A percentile compares a stretch with the other conserved stretches of the same genome.
Evolutionary conservation across 169 alveolate species (phyloP).

Genomic region (Eimeria mitis): DNA sequence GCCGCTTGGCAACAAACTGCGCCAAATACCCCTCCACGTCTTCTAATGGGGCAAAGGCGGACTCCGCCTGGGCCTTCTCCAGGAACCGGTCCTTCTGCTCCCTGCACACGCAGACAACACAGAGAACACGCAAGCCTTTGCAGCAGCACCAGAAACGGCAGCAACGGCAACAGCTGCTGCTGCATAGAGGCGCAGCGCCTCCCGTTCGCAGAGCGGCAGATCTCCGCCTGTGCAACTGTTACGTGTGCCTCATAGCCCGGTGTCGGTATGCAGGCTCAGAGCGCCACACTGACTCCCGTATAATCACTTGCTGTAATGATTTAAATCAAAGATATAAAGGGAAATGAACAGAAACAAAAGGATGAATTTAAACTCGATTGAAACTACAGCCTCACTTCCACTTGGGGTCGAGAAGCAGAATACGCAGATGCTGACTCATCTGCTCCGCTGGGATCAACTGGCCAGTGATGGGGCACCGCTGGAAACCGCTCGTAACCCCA

Average conservation of each 20-base stretch:
- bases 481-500: slow-evolving; percentile 86
- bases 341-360: no score
- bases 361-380: no score
- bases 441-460: slow-evolving; percentile 95
- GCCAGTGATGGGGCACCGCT: slow-evolving; percentile 98
- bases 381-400: slow-evolving; percentile 98
- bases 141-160: not conserved
- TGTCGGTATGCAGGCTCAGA: no score
- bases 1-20: slow-evolving; percentile 93
- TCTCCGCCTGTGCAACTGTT: not conserved
- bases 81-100: slow-evolving; percentile 91
- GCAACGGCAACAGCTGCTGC: not conserved
- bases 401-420: slow-evolving; percentile 97
- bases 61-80: slow-evolving; percentile 93
- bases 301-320: no score
- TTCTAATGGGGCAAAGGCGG: slow-evolving; percentile 92
- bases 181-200: not conserved
- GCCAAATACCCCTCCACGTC: slow-evolving; percentile 94
- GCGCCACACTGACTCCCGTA: no score
- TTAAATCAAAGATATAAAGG: no score
- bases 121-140: no score
- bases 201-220: not conserved
- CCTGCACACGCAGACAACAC: no score
- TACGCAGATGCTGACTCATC: slow-evolving; percentile 96
- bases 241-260: not conserved